These are phyloP conservation scores for Bipolaris zeicola DNA, from an alignment of 2,329 filamentous ascomycete species.

Conservation along the genomic window DNA sequence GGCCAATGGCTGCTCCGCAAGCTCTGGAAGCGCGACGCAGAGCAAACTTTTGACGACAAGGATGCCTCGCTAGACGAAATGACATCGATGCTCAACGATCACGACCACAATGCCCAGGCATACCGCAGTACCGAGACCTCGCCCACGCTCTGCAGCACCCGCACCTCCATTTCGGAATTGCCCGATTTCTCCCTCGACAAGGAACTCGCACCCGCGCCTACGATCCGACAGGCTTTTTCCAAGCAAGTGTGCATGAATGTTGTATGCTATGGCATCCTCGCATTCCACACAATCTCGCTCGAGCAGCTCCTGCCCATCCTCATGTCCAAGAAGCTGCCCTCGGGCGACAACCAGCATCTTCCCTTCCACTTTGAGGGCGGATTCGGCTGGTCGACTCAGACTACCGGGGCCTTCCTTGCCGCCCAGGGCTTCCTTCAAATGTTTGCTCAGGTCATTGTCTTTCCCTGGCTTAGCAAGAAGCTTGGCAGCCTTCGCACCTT, in stretches of 20 bases:
- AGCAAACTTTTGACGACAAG: constrained; percentile 48
- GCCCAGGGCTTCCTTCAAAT: constrained; percentile 90
- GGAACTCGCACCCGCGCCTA: constrained; percentile 26
- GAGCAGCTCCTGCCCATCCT: constrained; percentile 94
- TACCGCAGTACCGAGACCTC: constrained; percentile 65
- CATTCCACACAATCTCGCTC: constrained; percentile 96
- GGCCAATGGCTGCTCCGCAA: constrained; percentile 69
- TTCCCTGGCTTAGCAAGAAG: constrained; percentile 75
- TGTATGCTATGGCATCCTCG: constrained; percentile 86
- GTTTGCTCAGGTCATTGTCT: constrained; percentile 81
- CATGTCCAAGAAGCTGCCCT: constrained; percentile 70
- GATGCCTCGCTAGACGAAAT: constrained; percentile 61
- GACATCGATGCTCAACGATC: constrained; percentile 63
- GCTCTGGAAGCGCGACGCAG: constrained; percentile 34
- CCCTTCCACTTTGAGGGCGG: constrained; percentile 91
- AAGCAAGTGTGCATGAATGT: constrained; percentile 86
- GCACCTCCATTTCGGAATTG: constrained; percentile 38
- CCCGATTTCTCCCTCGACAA: constrained; percentile 46
- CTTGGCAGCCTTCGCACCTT: constrained; percentile 83
- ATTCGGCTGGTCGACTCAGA: constrained; percentile 80
- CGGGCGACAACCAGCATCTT: constrained; percentile 58
- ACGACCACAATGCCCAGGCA: constrained; percentile 59
- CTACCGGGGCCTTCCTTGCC: constrained; percentile 86
- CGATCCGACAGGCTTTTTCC: constrained; percentile 70
- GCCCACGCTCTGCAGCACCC: constrained; percentile 53